phyloP scores from a whole-genome alignment of 139 green algal genomes.

The Gonium pectorale region DNA sequence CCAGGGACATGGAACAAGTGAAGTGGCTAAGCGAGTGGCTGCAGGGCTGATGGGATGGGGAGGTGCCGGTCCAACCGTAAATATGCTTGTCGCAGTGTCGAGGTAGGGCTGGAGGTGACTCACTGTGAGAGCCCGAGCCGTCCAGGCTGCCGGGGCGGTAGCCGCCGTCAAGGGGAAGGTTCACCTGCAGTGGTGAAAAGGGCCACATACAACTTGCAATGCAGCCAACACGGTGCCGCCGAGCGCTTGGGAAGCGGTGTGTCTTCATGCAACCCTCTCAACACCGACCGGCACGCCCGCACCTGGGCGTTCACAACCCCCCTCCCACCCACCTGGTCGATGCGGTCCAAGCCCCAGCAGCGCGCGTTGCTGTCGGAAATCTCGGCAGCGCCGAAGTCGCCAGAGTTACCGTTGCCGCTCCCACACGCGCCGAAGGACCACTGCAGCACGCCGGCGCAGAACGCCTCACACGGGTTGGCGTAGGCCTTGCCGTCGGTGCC shows the following conservation, averaged over 20 bases:
- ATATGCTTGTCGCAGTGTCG: no score
- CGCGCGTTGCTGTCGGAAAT: neutral
- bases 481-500: neutral
- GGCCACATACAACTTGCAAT: no score
- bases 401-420: neutral
- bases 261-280: no score
- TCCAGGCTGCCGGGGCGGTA: conserved; percentile 55
- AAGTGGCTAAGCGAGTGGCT: no score
- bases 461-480: conserved; percentile 7
- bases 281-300: neutral
- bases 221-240: no score
- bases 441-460: neutral
- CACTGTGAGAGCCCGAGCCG: conserved; percentile 56
- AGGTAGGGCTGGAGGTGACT: no score
- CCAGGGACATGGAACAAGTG: no score
- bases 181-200: no score
- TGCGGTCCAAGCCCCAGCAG: conserved; percentile 69
- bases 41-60: no score
- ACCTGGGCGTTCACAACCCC: neutral
- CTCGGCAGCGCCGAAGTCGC: conserved; percentile 1
- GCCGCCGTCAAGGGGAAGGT: conserved; percentile 47
- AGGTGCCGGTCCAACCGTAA: no score
- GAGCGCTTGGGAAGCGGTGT: no score
- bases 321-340: conserved; percentile 59
- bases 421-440: neutral